Evolutionary conservation across 2,329 filamentous ascomycete genomes (phyloP), one percentile per base, ranked within the genome.

Genomic region (Arthrobotrys conoides): DNA sequence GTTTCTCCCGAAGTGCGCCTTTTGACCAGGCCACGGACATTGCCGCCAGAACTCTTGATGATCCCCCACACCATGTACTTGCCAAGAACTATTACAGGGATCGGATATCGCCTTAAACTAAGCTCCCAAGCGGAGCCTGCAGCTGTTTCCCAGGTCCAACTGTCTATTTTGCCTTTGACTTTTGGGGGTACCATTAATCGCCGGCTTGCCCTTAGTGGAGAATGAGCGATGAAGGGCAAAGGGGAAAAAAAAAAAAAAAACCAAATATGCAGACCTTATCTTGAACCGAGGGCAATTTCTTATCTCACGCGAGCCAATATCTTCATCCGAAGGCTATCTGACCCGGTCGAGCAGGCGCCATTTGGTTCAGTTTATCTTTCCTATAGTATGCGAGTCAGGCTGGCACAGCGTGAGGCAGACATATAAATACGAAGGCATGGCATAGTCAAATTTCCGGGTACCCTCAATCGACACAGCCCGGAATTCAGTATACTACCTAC

Each of bases 41-140:
- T 51, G 51, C 68, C 68, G 68, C 51, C 20, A 55, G 44, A 71
- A 71, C 4, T 44, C 12, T 36, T n/a, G 36, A 22, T 14, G 12
- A 30, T 41, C 71, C 71, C 61, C 71, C 71, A 67, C 70, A 65
- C n/a, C n/a, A 16, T 18, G 16, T 14, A 57, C 16, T 20, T 12
- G 51, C 53, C 63, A 46, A 41, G 63, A 20, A 12, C 44, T 46
- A 53, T 27, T 16, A 16, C 63, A 33, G 53, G 41, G 51, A 53
- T 75, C 71, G 72, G 72, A 77, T 61, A 67, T 77, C 72, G 72
- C 72, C 72, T 71, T 66, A 30, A n/a, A 64, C 61, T 73, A 16
- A 49, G 10, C 57, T 41, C 57, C 57, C 30, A 71, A 65, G 36
- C 36, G 33, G 55, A 61, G n/a, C 27, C 46, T 30, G 48, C 53